A percentile compares a stretch with the other conserved stretches of the same genome.
These are phyloP conservation scores for Lentinus brumalis DNA, from an alignment of 768 basidiomycete species.

Conservation along the genomic window DNA sequence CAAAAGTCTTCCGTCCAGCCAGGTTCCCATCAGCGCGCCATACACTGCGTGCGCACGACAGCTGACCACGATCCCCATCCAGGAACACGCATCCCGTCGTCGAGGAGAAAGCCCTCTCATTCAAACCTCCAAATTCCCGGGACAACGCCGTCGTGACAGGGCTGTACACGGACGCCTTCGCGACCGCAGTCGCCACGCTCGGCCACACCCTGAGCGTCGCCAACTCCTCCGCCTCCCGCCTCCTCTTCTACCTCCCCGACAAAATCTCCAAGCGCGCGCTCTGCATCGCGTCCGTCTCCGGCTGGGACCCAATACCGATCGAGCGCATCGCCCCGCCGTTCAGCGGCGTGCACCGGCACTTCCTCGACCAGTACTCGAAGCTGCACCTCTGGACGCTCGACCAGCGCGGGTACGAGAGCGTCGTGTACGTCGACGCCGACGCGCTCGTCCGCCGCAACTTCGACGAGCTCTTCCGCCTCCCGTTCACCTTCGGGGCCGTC, in stretches of 20 bases:
- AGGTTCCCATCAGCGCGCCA: background rate
- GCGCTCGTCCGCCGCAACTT: constrained; percentile 35
- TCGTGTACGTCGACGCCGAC: constrained; percentile 40
- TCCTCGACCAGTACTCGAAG: constrained; percentile 40
- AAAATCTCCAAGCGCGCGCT: constrained; percentile 32
- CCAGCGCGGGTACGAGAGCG: constrained; percentile 27
- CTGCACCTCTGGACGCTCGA: constrained; percentile 39
- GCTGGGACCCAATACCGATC: constrained; percentile 34
- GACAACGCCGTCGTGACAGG: constrained; percentile 34
- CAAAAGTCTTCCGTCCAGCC: too few relatives aligned
- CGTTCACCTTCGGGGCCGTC: constrained; percentile 37
- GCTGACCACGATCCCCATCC: background rate
- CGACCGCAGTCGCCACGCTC: constrained; percentile 33
- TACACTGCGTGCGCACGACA: background rate
- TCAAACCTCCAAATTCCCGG: constrained; percentile 11
- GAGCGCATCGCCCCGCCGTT: constrained; percentile 36
- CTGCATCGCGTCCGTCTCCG: constrained; percentile 32
- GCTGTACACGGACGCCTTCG: constrained; percentile 35
- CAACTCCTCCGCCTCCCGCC: constrained; percentile 31
- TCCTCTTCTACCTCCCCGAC: constrained; percentile 36
- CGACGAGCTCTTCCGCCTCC: constrained; percentile 37
- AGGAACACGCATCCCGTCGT: constrained; percentile 23
- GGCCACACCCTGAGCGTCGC: constrained; percentile 32
- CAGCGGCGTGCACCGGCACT: constrained; percentile 32
- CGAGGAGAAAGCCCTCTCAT: background rate